These are phyloP conservation scores for Beauveria bassiana DNA, from an alignment of 2,329 filamentous ascomycete genomes.

Conservation along the genomic window DNA sequence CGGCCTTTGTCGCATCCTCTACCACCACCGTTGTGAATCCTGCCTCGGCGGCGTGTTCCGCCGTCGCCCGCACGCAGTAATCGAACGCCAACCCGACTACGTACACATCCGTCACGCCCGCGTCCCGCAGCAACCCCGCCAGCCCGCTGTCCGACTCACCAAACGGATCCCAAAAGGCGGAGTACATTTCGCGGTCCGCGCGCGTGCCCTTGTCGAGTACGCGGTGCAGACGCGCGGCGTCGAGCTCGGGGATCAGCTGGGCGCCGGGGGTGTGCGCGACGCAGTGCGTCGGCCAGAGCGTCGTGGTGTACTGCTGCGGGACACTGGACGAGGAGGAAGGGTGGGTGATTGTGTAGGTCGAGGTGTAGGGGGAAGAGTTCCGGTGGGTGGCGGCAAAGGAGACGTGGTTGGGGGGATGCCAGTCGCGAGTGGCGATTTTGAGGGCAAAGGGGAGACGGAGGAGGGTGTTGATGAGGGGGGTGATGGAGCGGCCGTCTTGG, in stretches of 20 bases:
- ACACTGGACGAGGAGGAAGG: slow-evolving; percentile 28
- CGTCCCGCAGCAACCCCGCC: slow-evolving; percentile 44
- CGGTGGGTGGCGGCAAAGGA: slow-evolving; percentile 81
- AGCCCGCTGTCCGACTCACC: slow-evolving; percentile 57
- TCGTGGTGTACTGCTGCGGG: slow-evolving; percentile 43
- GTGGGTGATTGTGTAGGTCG: slow-evolving; percentile 56
- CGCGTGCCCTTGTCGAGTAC: slow-evolving; percentile 74
- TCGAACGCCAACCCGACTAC: slow-evolving; percentile 82
- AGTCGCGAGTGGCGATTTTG: slow-evolving; percentile 86
- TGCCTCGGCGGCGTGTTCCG: slow-evolving; percentile 65
- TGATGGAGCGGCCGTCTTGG: slow-evolving; percentile 61
- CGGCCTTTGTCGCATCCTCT: slow-evolving; percentile 68
- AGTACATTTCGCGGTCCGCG: slow-evolving; percentile 81
- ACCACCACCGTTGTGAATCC: slow-evolving; percentile 74
- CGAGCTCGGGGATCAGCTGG: slow-evolving; percentile 64
- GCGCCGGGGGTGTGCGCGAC: slow-evolving; percentile 67
- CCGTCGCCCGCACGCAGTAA: slow-evolving; percentile 80
- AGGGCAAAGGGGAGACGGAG: slow-evolving; percentile 62
- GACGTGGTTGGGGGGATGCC: slow-evolving; percentile 73
- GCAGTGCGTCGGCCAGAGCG: slow-evolving; percentile 88
- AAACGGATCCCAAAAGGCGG: slow-evolving; percentile 80
- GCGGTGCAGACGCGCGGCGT: slow-evolving; percentile 48
- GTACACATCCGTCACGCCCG: slow-evolving; percentile 68
- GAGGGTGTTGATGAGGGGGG: slow-evolving; percentile 65
- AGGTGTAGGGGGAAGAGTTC: slow-evolving; percentile 59